Evolutionary conservation across 257 asterid species (phyloP).

Genomic region (Solanum raphanifolium): DNA sequence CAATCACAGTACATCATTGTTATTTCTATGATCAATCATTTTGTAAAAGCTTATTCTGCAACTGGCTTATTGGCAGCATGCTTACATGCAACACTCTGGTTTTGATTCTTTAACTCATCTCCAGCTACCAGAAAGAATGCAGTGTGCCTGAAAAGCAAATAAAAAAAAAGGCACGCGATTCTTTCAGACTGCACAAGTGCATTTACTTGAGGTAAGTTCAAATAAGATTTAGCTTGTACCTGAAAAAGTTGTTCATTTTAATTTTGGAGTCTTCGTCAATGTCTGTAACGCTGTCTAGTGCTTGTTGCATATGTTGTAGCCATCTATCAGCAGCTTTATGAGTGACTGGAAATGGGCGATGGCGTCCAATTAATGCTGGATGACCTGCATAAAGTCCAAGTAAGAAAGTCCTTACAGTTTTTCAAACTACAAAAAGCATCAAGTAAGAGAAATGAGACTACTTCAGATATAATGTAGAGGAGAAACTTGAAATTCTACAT

Average conservation of each 20-base stretch:
- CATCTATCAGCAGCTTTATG: slow-evolving; percentile 92
- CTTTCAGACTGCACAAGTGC: not conserved
- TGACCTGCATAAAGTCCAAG: slow-evolving; percentile 47
- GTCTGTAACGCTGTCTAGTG: slow-evolving; percentile 49
- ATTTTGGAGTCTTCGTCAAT: slow-evolving; percentile 70
- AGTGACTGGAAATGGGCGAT: slow-evolving; percentile 88
- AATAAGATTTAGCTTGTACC: slow-evolving; percentile 29
- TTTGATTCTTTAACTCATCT: slow-evolving; percentile 62
- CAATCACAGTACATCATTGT: not conserved
- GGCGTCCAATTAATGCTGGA: slow-evolving; percentile 95
- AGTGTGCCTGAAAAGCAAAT: slow-evolving; percentile 51
- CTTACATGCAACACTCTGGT: slow-evolving; percentile 44
- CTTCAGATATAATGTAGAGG: not conserved
- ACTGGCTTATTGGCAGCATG: slow-evolving; percentile 46
- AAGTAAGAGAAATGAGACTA: not conserved
- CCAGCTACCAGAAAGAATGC: slow-evolving; percentile 97
- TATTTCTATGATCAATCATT: not conserved
- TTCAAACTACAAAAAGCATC: not conserved
- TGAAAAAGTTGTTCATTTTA: slow-evolving; percentile 75
- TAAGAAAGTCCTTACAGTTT: not conserved
- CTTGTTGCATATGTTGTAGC: slow-evolving; percentile 91
- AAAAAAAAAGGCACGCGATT: not conserved
- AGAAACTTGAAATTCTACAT: not conserved
- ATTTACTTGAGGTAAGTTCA: not conserved
- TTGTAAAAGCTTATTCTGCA: slow-evolving; percentile 12